Base-by-base conservation (phyloP, 176 grass and related monocot species). In the Cenchrus purpureus region DNA sequence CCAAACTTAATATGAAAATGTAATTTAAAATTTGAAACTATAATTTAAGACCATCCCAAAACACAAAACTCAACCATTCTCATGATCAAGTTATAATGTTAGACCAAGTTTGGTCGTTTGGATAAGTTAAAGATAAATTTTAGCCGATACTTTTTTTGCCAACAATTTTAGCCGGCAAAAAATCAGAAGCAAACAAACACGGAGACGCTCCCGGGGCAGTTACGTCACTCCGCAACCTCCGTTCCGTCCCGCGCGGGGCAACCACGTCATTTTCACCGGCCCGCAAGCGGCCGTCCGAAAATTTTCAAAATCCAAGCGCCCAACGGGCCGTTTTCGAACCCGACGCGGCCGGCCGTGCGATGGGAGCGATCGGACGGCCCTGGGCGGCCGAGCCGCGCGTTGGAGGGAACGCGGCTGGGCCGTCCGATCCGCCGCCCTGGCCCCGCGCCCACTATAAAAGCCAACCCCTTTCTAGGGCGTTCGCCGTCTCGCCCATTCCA, bases 401-500 rank as follows among this genome's bases (percentile, higher is more conserved):
- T 52, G 94, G 87, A 89, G 91, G 91, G 88, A 96, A 88, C 83
- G 49, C 70, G 71, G 1, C 52, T 81, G 37, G 68, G 91, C 84
- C 94, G 89, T 91, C 86, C 46, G 91, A 93, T 93, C 49, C 42
- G 63, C 59, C 64, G 79, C 48, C 71, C 77, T 87, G 80, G 55
- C 81, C 82, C 80, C 65, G 42, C 19, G 52, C 32, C 80, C 42
- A 50, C 87, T 91, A 91, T 96, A 93, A 89, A 93, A 78, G 0
- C 10, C 37, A 54, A 54, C 68, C 43, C 74, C 65, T 67, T 76
- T 87, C 79, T 85, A 68, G 55, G 81, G 25, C 83, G 8, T 28
- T 31, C 58, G 48, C 15, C 32, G 32, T 11, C 42, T 31, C 58
- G 37, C 15, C 32, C 45, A 49, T 81, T 60, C 42, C 56, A 57